These are phyloP conservation scores for rapeseed (Brassica napus) DNA, from an alignment of 345 rosid species.

Conservation along the genomic window Da-Ae NC_063451.1:42182501-42183000, in stretches of 20 bases:
- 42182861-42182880: no score
- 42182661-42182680: background rate
- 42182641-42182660: no score
- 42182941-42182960: conserved; percentile 89
- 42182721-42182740: no score
- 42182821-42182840: conserved; percentile 17
- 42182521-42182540: conserved; percentile 90
- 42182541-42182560: conserved; percentile 73
- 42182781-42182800: no score
- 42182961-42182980: conserved; percentile 94
- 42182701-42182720: no score
- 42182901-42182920: conserved; percentile 99
- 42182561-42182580: conserved; percentile 97
- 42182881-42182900: conserved; percentile 18
- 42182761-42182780: no score
- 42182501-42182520: conserved; percentile 86
- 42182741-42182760: no score
- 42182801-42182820: background rate
- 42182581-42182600: conserved; percentile 77
- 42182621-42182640: background rate
- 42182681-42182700: no score
- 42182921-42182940: conserved; percentile 94
- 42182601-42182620: background rate
- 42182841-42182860: no score
- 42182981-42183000: conserved; percentile 78